Evolutionary conservation across 2,329 filamentous ascomycete species (phyloP).

Genomic region (Microcyclosporella mali): DNA sequence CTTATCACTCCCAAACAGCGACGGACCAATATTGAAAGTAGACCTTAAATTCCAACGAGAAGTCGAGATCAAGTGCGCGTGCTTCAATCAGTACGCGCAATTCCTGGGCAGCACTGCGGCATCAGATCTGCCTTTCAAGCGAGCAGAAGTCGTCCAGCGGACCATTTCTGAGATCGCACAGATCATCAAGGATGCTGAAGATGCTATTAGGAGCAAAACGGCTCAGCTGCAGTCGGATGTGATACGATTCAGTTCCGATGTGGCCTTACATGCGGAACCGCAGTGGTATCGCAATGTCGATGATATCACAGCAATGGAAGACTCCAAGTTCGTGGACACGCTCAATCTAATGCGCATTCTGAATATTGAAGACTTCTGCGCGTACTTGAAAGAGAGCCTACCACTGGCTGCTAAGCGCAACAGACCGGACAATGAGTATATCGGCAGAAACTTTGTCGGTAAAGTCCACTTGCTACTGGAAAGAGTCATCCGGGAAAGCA

Average conservation of each 20-base stretch:
- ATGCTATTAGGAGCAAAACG: background rate
- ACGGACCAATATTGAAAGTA: no score
- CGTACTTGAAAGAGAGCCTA: constrained; percentile 1
- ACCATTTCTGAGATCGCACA: constrained; percentile 2
- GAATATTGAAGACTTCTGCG: constrained; percentile 3
- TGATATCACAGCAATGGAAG: constrained; percentile 5
- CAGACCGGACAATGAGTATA: constrained; percentile 2
- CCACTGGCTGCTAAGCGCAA: background rate
- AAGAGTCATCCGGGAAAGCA: background rate
- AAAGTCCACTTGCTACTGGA: constrained; percentile 3
- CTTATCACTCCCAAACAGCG: no score
- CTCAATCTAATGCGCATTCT: constrained; percentile 1
- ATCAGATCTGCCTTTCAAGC: background rate
- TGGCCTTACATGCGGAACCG: background rate
- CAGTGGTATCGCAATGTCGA: constrained; percentile 4
- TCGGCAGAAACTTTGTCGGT: background rate
- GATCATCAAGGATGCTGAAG: constrained; percentile 1
- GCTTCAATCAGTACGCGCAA: no score
- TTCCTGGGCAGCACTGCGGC: no score
- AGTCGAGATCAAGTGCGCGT: no score
- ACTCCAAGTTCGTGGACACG: background rate
- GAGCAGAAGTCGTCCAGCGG: background rate
- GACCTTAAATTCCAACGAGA: no score
- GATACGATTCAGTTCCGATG: background rate
- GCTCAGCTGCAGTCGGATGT: constrained; percentile 1